These are phyloP conservation scores for Colletotrichum simmondsii DNA, from an alignment of 2,329 filamentous ascomycete species.

Conservation along the genomic window DNA sequence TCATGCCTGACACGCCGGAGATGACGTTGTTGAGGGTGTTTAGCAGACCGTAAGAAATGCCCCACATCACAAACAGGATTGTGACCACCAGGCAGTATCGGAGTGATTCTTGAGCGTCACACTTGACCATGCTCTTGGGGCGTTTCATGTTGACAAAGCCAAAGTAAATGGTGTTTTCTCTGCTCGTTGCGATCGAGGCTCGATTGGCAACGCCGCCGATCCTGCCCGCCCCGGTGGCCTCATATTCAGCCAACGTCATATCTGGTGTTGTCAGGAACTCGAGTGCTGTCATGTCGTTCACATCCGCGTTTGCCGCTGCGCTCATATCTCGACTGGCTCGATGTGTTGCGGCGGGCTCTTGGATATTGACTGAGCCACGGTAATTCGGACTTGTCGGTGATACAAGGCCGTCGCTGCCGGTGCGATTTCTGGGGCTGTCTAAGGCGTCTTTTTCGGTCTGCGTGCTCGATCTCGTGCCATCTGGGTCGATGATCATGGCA, in stretches of 20 bases:
- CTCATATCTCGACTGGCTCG: conserved; percentile 22
- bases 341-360: conserved; percentile 11
- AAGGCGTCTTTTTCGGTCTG: conserved; percentile 41
- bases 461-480: conserved; percentile 51
- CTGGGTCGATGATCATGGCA: conserved; percentile 63
- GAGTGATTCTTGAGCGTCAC: conserved; percentile 71
- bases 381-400: conserved; percentile 24
- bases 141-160: conserved; percentile 79
- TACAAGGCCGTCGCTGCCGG: conserved; percentile 33
- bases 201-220: conserved; percentile 42
- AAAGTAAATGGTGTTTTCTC: conserved; percentile 70
- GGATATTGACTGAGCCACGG: conserved; percentile 14
- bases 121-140: conserved; percentile 77
- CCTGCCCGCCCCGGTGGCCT: conserved; percentile 36
- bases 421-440: conserved; percentile 34
- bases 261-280: conserved; percentile 60
- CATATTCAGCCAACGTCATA: conserved; percentile 29
- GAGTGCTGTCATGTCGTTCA: conserved; percentile 45
- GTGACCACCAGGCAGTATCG: conserved; percentile 81
- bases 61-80: conserved; percentile 88
- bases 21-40: conserved; percentile 83
- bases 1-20: conserved; percentile 70
- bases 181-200: conserved; percentile 47
- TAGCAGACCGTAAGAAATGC: conserved; percentile 87
- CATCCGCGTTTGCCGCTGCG: conserved; percentile 29